Conservation (phyloP, 2,329 filamentous ascomycete species). For the Pseudogymnoascus sp. region DNA sequence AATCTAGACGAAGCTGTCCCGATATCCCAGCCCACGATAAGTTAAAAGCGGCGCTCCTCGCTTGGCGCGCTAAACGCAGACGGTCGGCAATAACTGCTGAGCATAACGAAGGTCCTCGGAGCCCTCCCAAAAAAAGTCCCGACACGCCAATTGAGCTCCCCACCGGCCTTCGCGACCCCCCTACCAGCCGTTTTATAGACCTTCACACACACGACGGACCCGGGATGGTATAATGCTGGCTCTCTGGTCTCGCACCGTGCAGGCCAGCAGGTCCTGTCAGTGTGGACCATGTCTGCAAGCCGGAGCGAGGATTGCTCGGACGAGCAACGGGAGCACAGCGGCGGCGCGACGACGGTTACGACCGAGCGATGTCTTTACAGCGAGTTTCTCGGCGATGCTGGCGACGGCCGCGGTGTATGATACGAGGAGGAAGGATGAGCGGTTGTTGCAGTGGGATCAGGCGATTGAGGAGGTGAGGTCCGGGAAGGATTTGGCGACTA, state of each 20-base stretch:
- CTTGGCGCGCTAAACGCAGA: conserved; percentile 4
- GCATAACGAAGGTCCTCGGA: background rate
- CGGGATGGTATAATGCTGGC: conserved; percentile 47
- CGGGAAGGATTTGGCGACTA: conserved; percentile 9
- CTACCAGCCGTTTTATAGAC: background rate
- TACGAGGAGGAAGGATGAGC: conserved; percentile 47
- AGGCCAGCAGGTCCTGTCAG: conserved; percentile 51
- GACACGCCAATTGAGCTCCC: background rate
- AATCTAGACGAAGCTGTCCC: background rate
- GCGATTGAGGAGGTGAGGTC: conserved; percentile 46
- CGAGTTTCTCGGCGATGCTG: conserved; percentile 59
- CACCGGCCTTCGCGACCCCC: background rate
- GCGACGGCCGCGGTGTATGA: conserved; percentile 57
- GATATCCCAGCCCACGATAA: background rate
- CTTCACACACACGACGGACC: conserved; percentile 11
- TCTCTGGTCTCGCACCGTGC: conserved; percentile 58
- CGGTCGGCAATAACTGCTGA: background rate
- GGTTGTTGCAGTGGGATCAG: conserved; percentile 51
- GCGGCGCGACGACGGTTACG: conserved; percentile 41
- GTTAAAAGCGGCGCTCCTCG: background rate
- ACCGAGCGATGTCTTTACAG: conserved; percentile 50
- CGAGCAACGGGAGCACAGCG: conserved; percentile 42
- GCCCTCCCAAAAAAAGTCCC: background rate
- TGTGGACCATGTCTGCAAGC: conserved; percentile 52
- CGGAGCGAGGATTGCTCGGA: conserved; percentile 29